Percentiles rank a stretch among this genome's conserved stretches.
Conservation (phyloP, 805 yeast species). For the Metschnikowia gelsemii region DNA sequence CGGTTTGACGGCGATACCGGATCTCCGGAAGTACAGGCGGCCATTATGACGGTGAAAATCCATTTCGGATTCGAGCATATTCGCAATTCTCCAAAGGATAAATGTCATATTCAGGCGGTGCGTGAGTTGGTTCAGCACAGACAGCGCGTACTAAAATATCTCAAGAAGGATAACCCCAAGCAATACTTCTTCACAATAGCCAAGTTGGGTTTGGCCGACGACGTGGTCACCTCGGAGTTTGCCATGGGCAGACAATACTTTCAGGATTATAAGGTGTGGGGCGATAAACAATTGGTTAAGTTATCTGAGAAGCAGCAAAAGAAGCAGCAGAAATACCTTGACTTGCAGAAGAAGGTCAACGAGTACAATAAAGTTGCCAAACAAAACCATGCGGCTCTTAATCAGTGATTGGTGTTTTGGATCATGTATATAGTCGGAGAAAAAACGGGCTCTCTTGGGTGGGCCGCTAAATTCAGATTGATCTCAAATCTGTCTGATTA, state of each 20-base stretch:
- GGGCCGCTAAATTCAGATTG: too few relatives aligned
- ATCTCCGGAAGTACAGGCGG: slow-evolving; percentile 95
- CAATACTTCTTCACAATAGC: slow-evolving; percentile 83
- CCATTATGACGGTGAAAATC: slow-evolving; percentile 77
- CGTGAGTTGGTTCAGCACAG: slow-evolving; percentile 87
- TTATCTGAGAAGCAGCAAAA: slow-evolving; percentile 35
- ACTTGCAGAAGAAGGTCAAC: slow-evolving; percentile 41
- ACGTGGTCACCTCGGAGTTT: slow-evolving; percentile 74
- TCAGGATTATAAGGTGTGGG: slow-evolving; percentile 77
- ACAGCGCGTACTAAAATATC: slow-evolving; percentile 76
- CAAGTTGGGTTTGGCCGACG: slow-evolving; percentile 85
- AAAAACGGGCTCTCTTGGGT: background rate
- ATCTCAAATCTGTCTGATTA: too few relatives aligned
- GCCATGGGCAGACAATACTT: slow-evolving; percentile 73
- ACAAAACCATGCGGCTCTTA: slow-evolving; percentile 29
- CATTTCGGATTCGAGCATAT: slow-evolving; percentile 76
- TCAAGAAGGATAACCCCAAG: slow-evolving; percentile 77
- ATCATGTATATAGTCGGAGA: slow-evolving; percentile 11
- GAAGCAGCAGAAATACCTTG: slow-evolving; percentile 29
- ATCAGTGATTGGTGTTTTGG: slow-evolving; percentile 12
- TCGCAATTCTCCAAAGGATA: slow-evolving; percentile 66
- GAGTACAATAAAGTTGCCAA: slow-evolving; percentile 40
- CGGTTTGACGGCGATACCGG: slow-evolving; percentile 90
- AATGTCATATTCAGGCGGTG: slow-evolving; percentile 62
- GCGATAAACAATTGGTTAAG: slow-evolving; percentile 65